A percentile compares a stretch with the other conserved stretches of the same genome.
Conservation (phyloP, 805 yeast species). For the Cyberlindnera japonica region DNA sequence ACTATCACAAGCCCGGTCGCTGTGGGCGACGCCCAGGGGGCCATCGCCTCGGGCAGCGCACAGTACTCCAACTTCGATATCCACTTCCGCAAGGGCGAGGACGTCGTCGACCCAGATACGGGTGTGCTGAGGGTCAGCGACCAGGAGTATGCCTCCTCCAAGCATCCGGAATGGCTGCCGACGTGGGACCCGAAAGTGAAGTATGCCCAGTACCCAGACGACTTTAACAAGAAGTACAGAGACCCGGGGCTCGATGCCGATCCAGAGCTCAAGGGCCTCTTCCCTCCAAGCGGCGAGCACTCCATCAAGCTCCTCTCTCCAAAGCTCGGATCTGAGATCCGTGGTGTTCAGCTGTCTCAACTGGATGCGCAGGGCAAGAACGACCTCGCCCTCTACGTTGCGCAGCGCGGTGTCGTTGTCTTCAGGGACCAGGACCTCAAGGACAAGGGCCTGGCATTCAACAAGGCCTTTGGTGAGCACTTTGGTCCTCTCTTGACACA, state of each 20-base stretch:
- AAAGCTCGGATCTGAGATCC: conserved; percentile 62
- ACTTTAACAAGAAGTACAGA: conserved; percentile 42
- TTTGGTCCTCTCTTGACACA: conserved; percentile 73
- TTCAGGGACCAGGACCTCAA: conserved; percentile 67
- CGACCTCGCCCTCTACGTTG: conserved; percentile 65
- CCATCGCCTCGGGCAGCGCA: background rate
- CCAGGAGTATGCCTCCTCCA: conserved; percentile 32
- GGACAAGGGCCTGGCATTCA: conserved; percentile 44
- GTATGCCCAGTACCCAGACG: conserved; percentile 44
- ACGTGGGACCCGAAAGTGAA: conserved; percentile 63
- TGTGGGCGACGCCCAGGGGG: too few relatives aligned
- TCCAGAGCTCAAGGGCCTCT: conserved; percentile 47
- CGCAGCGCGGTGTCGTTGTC: conserved; percentile 64
- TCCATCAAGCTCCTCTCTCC: conserved; percentile 50
- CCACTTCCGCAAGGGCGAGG: conserved; percentile 51
- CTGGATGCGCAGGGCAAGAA: conserved; percentile 55
- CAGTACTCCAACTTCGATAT: conserved; percentile 28
- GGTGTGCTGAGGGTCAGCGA: conserved; percentile 46
- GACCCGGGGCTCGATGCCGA: conserved; percentile 74
- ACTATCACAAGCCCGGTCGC: too few relatives aligned
- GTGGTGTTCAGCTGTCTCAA: conserved; percentile 55
- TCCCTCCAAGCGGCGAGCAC: conserved; percentile 34
- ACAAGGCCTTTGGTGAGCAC: conserved; percentile 51
- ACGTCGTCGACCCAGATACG: conserved; percentile 40
- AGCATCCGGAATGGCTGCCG: conserved; percentile 59